A percentile compares a stretch with the other conserved stretches of the same genome.
phyloP scores from a whole-genome alignment of 2,329 filamentous ascomycete species.

The Raffaelea deltoideospora region DNA sequence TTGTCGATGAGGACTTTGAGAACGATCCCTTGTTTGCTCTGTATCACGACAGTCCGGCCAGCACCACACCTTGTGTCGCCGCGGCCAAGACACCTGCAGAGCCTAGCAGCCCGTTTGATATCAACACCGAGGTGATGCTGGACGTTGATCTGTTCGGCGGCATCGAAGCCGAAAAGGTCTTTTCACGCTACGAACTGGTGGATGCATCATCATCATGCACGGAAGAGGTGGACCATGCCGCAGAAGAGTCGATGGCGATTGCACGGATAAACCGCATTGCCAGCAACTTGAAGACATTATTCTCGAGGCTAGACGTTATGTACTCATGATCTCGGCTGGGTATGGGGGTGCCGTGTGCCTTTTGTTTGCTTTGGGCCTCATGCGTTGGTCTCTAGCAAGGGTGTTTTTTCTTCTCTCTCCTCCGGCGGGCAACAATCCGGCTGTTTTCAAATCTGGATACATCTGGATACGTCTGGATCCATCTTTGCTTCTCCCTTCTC shows the following conservation, averaged over 20 bases:
- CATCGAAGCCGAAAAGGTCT: slow-evolving; percentile 47
- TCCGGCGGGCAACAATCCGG: too few species aligned
- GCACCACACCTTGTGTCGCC: too few species aligned
- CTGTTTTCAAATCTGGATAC: too few species aligned
- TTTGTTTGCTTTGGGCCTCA: too few species aligned
- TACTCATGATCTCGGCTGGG: too few species aligned
- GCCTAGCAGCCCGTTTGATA: slow-evolving; percentile 17
- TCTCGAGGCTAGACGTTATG: slow-evolving; percentile 22
- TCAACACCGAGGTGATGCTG: slow-evolving; percentile 26
- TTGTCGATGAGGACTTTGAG: slow-evolving; percentile 44
- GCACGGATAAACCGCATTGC: slow-evolving; percentile 35
- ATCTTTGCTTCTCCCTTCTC: too few species aligned
- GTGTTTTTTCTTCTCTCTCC: too few species aligned
- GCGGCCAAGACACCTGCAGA: slow-evolving; percentile 13
- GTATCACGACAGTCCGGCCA: slow-evolving; percentile 36
- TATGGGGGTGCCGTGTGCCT: too few species aligned
- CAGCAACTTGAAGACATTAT: slow-evolving; percentile 20
- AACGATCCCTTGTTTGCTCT: slow-evolving; percentile 47
- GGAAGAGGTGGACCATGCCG: slow-evolving; percentile 33
- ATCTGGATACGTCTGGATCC: too few species aligned
- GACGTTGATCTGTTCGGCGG: slow-evolving; percentile 32
- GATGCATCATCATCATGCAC: too few species aligned
- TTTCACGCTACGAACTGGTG: slow-evolving; percentile 48
- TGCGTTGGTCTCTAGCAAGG: too few species aligned
- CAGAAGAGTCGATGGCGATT: slow-evolving; percentile 26